Base-by-base conservation (phyloP, 306 rosid genomes). In the Prosopis cineraria region DNA sequence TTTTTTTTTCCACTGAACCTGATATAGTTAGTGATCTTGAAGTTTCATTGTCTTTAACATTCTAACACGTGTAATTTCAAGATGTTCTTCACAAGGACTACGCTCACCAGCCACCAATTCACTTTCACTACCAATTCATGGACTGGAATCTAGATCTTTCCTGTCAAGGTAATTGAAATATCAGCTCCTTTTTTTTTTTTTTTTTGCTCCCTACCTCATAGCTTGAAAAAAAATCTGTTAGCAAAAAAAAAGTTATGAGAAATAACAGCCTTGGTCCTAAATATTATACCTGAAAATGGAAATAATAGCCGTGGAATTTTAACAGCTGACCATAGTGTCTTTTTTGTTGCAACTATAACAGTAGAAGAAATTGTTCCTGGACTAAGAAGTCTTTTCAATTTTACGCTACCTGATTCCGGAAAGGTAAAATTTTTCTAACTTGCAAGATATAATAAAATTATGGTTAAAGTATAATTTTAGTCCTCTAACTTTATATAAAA, bases 61-160 rank as follows among this genome's bases (percentile, higher is more conserved):
- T 70, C 67, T 87, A 12, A 87, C 53, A 72, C 76, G 12, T 68
- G 81, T 69, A 20, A 78, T 72, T 79, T 10, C 66, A 14, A 91
- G 97, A 72, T 86, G 89, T 91, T 78, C 93, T 88, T 73, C 84
- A 86, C 64, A 88, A 83, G 75, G 92, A 85, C 80, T 88, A 84
- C 76, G 84, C 76, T 45, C 53, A 79, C 34, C 84, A 34, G 40
- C 84, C 85, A 36, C 89, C 87, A 22, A 62, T 66, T 73, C 88
- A 84, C 79, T 83, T 72, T 78, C 86, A 83, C 64, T 79, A 73
- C 80, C 84, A 83, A 37, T 11, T 80, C 79, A 36, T 90, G 83
- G 87, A 85, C 73, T 88, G 90, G 86, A 91, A 79, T 63, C 73
- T 77, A 29, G 88, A 83, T 76, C 74, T 91, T 73, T 78, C 94